Evolutionary conservation across 345 rosid genomes (phyloP), one percentile per base, ranked within the genome.

Genomic region (Rhodamnia rubescens): DNA sequence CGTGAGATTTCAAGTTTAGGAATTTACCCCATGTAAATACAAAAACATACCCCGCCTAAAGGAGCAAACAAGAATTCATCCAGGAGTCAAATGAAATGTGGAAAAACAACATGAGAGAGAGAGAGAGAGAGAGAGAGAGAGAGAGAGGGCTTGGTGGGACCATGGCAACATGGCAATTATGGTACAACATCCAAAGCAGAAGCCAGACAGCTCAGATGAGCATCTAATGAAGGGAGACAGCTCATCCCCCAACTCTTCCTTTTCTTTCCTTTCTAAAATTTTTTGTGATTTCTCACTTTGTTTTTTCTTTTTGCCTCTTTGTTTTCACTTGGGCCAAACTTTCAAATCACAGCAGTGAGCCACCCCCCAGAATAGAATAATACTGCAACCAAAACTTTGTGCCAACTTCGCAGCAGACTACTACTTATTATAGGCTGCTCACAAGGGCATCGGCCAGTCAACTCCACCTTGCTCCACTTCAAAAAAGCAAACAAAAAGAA

Each of bases 191-290:
- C 82, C 56, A 69, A 74, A 86, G 74, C 86, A 74, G 75, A 81
- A 64, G 75, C 75, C 75, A 32, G 53, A 53, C 86, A 84, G 88
- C 90, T 82, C 85, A 82, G 84, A 78, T 16, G 59, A 75, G 84
- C 90, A 56, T 85, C 90, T 40, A 16, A 47, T 86, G 85, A 83
- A 82, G 55, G 58, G 53, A 22, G 90, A 88, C 90, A 88, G 75
- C 87, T 86, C 88, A 86, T 82, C 85, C 85, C 87, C 75, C 86
- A 36, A 42, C 83, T 27, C 21, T 36, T 29, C 36, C 22, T 22
- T 44, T 18, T 22, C 82, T 50, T 42, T 80, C 16, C 75, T 15
- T 64, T 64, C 42, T 16, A 29, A 16, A 29, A 16, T 64, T 29
- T 64, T 20, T 64, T 20, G 22, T 42, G 40, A 61, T 61, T 32